phyloP scores from a whole-genome alignment of 2,329 filamentous ascomycete species.

The Alternaria dauci region DNA sequence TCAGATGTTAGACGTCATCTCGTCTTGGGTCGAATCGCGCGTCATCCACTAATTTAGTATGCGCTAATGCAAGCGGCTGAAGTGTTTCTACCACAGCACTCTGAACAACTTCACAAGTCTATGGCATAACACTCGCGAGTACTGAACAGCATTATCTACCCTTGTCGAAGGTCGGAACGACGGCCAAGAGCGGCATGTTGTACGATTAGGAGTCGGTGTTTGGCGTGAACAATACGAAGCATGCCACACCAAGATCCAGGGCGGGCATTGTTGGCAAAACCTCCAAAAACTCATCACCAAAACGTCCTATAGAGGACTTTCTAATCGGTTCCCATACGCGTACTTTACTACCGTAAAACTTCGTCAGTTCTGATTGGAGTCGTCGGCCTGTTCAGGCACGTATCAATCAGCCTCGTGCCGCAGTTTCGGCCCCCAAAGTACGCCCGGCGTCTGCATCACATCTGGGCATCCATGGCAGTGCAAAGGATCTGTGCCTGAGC shows the following conservation, averaged over 20 bases:
- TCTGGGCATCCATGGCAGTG: not conserved
- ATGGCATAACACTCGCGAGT: not conserved
- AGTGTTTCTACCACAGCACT: not conserved
- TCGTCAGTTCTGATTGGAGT: not conserved
- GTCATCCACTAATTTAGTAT: conserved; percentile 18
- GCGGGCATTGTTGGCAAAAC: not conserved
- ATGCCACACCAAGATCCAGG: not conserved
- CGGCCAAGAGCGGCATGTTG: not conserved
- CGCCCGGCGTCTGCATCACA: conserved; percentile 2
- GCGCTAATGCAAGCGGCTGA: conserved; percentile 19
- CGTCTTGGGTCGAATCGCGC: conserved; percentile 12
- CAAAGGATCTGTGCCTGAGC: not conserved
- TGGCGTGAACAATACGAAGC: not conserved
- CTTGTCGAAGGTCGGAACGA: not conserved
- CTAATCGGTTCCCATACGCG: not conserved
- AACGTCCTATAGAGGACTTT: not conserved
- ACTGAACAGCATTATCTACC: not conserved
- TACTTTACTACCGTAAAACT: not conserved
- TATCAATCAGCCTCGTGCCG: not conserved
- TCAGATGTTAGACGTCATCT: conserved; percentile 23
- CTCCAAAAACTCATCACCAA: not conserved
- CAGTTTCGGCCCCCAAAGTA: conserved; percentile 16
- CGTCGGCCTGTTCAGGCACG: not conserved
- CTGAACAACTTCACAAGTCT: not conserved
- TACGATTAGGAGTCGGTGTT: not conserved